Base-by-base conservation (phyloP, 2,329 filamentous ascomycete genomes). In the Ascochyta clinopodiicola region DNA sequence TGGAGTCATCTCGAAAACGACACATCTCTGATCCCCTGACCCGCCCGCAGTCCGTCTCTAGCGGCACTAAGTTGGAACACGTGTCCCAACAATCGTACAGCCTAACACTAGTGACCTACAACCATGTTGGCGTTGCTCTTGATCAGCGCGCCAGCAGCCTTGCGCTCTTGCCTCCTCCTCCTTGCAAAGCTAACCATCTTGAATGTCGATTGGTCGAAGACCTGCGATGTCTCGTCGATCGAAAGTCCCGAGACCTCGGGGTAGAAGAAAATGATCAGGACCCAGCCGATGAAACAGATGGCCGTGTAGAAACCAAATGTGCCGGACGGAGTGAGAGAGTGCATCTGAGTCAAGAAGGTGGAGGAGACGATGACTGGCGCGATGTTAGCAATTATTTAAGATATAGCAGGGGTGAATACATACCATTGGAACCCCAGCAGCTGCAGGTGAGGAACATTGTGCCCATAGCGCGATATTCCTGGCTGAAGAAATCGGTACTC, bases 291-390 rank as follows among this genome's bases (percentile, higher is more conserved):
- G 51, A 80, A 75, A 59, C 80, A 83, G 32, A 83, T 80, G 0
- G 72, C 79, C 0, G 80, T 78, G 51, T 82, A 84, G 67, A 84
- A 83, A 4, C 80, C 80, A 56, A 83, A 84, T 0, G 81, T 78
- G 0, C 81, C 81, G 2, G 75, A 78, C 0, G 80, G 80, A 0
- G 81, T 82, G 49, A 77, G 79, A n/a, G 68, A 69, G 57, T 83
- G 75, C 76, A 82, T 82, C 76, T 77, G 77, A 25, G 76, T 79
- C 12, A 83, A 64, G 68, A 83, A 83, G 0, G 80, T 82, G 3
- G 78, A 81, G 7, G 79, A 71, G 40, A 83, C 77, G 49, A 83
- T 81, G 55, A 83, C 76, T 62, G 32, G 5, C 15, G 19, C 32
- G 19, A 37, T 1, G 37, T 48, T 22, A 45, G 38, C 25, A 21